Evolutionary conservation across 2,329 filamentous ascomycete genomes (phyloP), one percentile per base, ranked within the genome.

Genomic region (Colletotrichum costaricense): DNA sequence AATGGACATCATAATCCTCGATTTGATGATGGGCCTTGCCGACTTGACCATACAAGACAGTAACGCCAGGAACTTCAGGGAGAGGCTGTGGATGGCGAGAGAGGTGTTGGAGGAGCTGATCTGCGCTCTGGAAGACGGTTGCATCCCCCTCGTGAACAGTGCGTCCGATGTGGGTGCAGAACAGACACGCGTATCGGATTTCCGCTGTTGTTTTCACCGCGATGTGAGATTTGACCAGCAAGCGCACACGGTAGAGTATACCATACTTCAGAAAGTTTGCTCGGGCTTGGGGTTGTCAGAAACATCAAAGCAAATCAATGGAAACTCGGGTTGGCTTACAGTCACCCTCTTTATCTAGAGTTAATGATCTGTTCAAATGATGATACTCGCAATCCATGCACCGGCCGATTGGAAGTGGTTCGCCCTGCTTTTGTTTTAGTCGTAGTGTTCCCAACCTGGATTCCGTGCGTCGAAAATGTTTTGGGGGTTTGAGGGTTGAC

Each of bases 151-250:
- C 80, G n/a, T 79, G 79, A 2, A 80, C 76, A 0, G 82, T 83
- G 1, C 78, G 70, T 1, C 79, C 80, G 3, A 78, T 67, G 26
- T 82, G 79, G 5, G 80, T 79, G 70, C 84, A 85, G 74, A 84
- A 85, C 1, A 86, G 75, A 63, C 84, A 85, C 5, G 79, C 83
- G 62, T 83, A 86, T 68, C 83, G 85, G 58, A 80, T 76, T 63
- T 79, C 78, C 30, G 82, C 80, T 42, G 81, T 76, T 19, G 77
- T 76, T 5, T 73, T 76, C 14, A 78, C 79, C n/a, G 78, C 68
- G 3, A 86, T 72, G 67, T 86, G 84, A 16, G 82, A 85, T 67
- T 86, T 86, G 77, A 82, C 84, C 12, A 86, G 79, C 30, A 86
- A 80, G 0, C 84, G 81, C 16, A 84, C 78, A 5, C 84, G 84